phyloP scores from a whole-genome alignment of 2,329 filamentous ascomycete species.

The Trichoderma atroviride region DNA sequence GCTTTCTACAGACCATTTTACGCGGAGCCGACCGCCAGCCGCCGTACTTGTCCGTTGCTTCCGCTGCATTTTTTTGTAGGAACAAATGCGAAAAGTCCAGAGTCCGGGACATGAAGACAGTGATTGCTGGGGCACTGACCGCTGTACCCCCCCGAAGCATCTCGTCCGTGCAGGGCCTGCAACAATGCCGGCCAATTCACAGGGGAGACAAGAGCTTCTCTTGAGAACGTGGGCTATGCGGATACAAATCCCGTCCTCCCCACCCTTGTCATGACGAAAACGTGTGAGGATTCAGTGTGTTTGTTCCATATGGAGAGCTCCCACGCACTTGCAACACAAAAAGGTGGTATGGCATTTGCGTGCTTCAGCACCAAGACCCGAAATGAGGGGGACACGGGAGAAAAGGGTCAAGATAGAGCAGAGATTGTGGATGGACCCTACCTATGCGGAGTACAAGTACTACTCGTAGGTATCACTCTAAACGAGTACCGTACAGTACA shows the following conservation, averaged over 20 bases:
- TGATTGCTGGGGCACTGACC: neutral
- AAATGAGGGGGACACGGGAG: neutral
- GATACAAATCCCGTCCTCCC: neutral
- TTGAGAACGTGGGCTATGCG: neutral
- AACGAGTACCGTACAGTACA: neutral
- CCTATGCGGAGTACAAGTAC: neutral
- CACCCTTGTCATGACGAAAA: neutral
- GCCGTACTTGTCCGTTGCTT: neutral
- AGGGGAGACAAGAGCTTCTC: neutral
- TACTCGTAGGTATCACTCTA: neutral
- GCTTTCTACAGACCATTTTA: neutral
- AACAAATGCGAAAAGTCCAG: neutral
- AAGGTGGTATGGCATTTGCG: neutral
- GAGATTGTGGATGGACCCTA: neutral
- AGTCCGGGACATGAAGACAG: conserved; percentile 8
- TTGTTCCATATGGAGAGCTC: neutral
- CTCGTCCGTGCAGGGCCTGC: neutral
- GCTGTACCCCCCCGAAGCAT: conserved; percentile 1
- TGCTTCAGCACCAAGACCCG: neutral
- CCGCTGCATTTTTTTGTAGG: neutral
- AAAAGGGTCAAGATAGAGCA: neutral
- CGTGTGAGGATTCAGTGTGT: neutral
- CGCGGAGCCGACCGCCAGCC: neutral
- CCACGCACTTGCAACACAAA: neutral
- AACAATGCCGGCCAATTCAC: neutral